phyloP scores from a whole-genome alignment of 1,284 basidiomycete genomes.

The Ustanciosporium gigantosporum region DNA sequence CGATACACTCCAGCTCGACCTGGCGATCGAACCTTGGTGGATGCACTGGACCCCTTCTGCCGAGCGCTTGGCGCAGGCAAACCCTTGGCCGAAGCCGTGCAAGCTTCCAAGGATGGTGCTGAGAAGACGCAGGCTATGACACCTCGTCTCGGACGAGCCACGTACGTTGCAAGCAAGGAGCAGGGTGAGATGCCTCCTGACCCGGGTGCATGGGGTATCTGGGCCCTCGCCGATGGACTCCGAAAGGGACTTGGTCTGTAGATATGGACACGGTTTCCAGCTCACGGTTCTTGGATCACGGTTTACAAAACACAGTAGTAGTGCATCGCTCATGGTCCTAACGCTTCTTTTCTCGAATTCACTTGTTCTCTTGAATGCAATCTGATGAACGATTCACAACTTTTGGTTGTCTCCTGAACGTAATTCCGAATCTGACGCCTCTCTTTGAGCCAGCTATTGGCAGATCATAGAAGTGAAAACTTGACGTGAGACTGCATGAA shows the following conservation, averaged over 20 bases:
- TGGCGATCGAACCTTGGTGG: constrained; percentile 68
- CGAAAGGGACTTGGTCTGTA: constrained; percentile 45
- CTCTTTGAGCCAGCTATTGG: too few species aligned
- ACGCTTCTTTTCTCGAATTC: not conserved
- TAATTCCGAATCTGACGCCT: too few species aligned
- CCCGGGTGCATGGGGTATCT: constrained; percentile 68
- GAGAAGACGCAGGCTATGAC: constrained; percentile 65
- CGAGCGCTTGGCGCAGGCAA: constrained; percentile 57
- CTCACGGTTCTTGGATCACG: too few species aligned
- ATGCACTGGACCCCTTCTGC: constrained; percentile 66
- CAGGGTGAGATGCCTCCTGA: constrained; percentile 63
- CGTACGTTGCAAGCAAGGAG: constrained; percentile 63
- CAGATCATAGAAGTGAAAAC: too few species aligned
- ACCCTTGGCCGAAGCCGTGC: constrained; percentile 61
- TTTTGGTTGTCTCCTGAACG: too few species aligned
- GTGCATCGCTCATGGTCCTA: too few species aligned
- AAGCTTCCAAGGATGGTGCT: constrained; percentile 64
- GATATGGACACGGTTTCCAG: too few species aligned
- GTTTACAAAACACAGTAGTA: too few species aligned
- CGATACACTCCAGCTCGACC: constrained; percentile 66
- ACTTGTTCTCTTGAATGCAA: not conserved
- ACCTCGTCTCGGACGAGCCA: constrained; percentile 66
- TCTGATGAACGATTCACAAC: too few species aligned
- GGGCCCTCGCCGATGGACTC: constrained; percentile 61
- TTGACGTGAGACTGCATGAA: too few species aligned